Evolutionary conservation across 352 stramenopile species (phyloP).

Genomic region (Paralagenidium karlingii): DNA sequence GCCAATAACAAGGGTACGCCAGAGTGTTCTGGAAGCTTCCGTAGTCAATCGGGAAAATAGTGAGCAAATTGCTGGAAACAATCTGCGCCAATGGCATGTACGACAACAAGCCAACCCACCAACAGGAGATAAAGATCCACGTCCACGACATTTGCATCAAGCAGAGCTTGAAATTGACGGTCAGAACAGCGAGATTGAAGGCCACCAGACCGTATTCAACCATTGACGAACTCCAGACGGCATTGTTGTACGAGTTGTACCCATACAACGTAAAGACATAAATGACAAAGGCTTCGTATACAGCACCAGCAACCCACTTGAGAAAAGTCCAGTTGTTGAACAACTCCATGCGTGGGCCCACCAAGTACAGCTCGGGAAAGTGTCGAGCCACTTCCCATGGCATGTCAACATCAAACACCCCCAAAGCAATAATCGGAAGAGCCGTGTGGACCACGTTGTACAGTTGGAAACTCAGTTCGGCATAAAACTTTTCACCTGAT

Average conservation of each 20-base stretch:
- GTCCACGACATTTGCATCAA: slow-evolving; percentile 76
- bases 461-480: slow-evolving; percentile 60
- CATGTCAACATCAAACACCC: slow-evolving; percentile 73
- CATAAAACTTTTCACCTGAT: slow-evolving; percentile 82
- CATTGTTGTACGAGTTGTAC: slow-evolving; percentile 56
- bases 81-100: slow-evolving; percentile 55
- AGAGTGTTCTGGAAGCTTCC: slow-evolving; percentile 70
- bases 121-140: slow-evolving; percentile 23
- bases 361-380: slow-evolving; percentile 70
- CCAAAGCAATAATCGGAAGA: slow-evolving; percentile 82
- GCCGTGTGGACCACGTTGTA: slow-evolving; percentile 93
- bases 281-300: slow-evolving; percentile 60
- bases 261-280: slow-evolving; percentile 54
- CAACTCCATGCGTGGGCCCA: slow-evolving; percentile 58
- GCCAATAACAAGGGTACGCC: slow-evolving; percentile 43
- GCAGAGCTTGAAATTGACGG: slow-evolving; percentile 88
- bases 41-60: slow-evolving; percentile 48
- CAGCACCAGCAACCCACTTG: slow-evolving; percentile 74
- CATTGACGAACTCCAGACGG: slow-evolving; percentile 78
- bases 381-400: slow-evolving; percentile 34
- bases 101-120: slow-evolving; percentile 46
- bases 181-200: slow-evolving; percentile 90
- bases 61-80: slow-evolving; percentile 46
- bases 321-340: slow-evolving; percentile 78
- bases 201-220: slow-evolving; percentile 87